phyloP scores from a whole-genome alignment of 2,329 filamentous ascomycete species.

The Clathrospora elynae region DNA sequence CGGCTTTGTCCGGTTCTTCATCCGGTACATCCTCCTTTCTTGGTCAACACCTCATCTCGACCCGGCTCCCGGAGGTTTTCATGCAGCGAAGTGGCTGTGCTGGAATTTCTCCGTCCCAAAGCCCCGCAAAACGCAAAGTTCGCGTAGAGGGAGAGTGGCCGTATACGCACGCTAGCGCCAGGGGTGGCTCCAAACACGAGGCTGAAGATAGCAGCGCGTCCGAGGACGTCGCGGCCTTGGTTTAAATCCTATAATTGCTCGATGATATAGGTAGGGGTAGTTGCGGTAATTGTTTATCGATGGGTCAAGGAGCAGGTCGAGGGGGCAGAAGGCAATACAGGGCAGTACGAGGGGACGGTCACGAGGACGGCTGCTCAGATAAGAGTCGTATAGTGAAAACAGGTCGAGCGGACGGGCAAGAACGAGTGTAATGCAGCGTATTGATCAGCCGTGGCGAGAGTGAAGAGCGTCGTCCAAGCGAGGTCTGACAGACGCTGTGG shows the following conservation, averaged over 20 bases:
- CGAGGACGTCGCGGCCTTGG: constrained; percentile 48
- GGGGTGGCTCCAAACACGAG: constrained; percentile 46
- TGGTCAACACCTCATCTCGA: not conserved
- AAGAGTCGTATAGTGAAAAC: no score
- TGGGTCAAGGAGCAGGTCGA: constrained; percentile 43
- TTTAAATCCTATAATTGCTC: constrained; percentile 51
- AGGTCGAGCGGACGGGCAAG: not conserved
- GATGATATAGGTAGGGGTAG: constrained; percentile 56
- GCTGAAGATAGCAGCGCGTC: constrained; percentile 50
- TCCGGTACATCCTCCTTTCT: constrained; percentile 57
- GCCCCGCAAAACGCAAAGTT: constrained; percentile 3
- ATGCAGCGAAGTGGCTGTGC: not conserved
- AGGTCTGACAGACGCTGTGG: constrained; percentile 21
- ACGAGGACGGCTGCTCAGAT: constrained; percentile 33
- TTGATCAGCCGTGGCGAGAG: constrained; percentile 3
- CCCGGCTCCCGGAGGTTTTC: not conserved
- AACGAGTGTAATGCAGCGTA: not conserved
- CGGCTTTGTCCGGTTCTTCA: constrained; percentile 82
- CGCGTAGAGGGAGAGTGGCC: constrained; percentile 63
- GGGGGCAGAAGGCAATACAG: constrained; percentile 47
- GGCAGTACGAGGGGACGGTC: constrained; percentile 47
- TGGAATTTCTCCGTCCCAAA: no score
- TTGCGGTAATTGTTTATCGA: constrained; percentile 47
- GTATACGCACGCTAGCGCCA: constrained; percentile 44
- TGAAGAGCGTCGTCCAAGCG: constrained; percentile 4